Evolutionary conservation across 2,329 filamentous ascomycete genomes (phyloP).

Genomic region (Dactylellina sp.): DNA sequence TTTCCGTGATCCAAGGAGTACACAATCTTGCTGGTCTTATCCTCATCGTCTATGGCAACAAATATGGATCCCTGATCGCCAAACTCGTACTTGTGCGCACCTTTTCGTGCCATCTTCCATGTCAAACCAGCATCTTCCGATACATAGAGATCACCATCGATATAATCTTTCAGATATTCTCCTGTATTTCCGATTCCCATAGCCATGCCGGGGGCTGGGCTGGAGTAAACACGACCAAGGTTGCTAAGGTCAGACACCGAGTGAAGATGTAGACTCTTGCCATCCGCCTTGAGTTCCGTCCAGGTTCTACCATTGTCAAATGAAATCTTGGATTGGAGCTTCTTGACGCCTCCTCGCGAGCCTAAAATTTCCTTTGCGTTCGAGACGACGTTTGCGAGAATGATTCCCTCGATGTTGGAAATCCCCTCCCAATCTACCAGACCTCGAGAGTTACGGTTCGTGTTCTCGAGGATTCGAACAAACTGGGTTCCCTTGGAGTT

Average conservation of each 20-base stretch:
- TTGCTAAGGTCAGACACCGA: conserved; percentile 89
- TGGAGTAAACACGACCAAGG: conserved; percentile 88
- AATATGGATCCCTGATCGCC: conserved; percentile 92
- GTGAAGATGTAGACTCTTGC: conserved; percentile 82
- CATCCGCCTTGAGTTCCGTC: conserved; percentile 75
- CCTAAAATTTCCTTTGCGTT: conserved; percentile 81
- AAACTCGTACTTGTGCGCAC: conserved; percentile 95
- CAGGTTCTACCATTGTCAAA: conserved; percentile 96
- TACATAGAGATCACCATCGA: conserved; percentile 82
- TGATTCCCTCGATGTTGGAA: conserved; percentile 88
- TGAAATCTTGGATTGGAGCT: conserved; percentile 83
- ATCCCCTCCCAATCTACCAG: conserved; percentile 97
- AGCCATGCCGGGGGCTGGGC: conserved; percentile 88
- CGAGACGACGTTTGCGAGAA: conserved; percentile 87
- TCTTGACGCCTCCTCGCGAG: conserved; percentile 67
- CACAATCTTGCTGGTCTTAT: conserved; percentile 72
- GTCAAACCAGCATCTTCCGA: conserved; percentile 90
- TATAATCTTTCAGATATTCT: conserved; percentile 75
- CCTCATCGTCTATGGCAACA: conserved; percentile 79
- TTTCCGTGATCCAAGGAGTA: conserved; percentile 94
- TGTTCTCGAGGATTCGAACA: conserved; percentile 88
- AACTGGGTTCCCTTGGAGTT: conserved; percentile 99
- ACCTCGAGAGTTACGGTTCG: conserved; percentile 81
- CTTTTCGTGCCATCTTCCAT: conserved; percentile 79
- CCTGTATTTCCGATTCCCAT: conserved; percentile 96